A percentile compares a stretch with the other conserved stretches of the same genome.
phyloP scores from a whole-genome alignment of 257 asterid genomes.

The Penstemon barbatus region DNA sequence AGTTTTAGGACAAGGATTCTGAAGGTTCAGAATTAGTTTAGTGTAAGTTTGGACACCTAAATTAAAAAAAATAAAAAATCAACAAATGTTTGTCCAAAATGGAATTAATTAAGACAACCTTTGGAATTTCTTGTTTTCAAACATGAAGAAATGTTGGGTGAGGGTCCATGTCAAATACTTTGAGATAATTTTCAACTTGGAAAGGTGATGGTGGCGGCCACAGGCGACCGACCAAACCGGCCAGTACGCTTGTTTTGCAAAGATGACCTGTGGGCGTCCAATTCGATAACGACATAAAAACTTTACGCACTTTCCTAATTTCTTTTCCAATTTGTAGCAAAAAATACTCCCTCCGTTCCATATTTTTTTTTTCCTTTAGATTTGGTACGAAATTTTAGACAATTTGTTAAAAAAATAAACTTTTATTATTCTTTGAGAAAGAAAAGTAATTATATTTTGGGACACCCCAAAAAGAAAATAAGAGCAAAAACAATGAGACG shows the following conservation, averaged over 20 bases:
- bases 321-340: no score
- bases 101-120: background rate
- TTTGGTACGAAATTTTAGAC: no score
- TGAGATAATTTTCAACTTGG: slow-evolving; percentile 14
- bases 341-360: no score
- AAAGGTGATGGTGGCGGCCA: slow-evolving; percentile 58
- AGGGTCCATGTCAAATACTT: slow-evolving; percentile 26
- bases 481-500: no score
- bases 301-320: no score
- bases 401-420: no score
- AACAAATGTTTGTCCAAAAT: background rate
- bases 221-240: slow-evolving; percentile 74
- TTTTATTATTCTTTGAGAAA: no score
- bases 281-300: background rate
- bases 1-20: background rate
- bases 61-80: background rate
- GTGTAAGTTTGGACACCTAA: background rate
- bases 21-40: background rate
- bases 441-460: no score
- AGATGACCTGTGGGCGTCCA: slow-evolving; percentile 18
- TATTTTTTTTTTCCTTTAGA: no score
- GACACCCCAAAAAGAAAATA: no score
- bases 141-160: slow-evolving; percentile 19
- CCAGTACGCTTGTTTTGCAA: slow-evolving; percentile 33
- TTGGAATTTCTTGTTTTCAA: background rate